These are phyloP conservation scores for Talaromyces thailandensis DNA, from an alignment of 495 filamentous ascomycete species.

Conservation along the genomic window DNA sequence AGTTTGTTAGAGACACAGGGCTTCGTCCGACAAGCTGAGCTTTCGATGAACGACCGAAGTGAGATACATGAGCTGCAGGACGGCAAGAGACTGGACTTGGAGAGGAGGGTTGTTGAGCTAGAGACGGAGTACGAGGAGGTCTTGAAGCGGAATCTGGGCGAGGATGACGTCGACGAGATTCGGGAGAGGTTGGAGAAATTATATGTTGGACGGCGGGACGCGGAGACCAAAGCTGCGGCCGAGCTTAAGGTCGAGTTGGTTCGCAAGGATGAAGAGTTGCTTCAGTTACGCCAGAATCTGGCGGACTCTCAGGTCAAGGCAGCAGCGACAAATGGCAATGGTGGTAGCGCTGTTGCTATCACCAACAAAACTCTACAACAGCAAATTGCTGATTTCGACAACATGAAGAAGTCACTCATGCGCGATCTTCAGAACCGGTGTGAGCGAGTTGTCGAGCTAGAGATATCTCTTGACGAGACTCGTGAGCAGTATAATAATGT, in stretches of 20 bases:
- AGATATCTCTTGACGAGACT: conserved; percentile 93
- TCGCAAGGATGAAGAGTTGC: conserved; percentile 67
- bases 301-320: conserved; percentile 65
- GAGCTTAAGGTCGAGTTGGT: conserved; percentile 65
- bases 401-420: conserved; percentile 99
- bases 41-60: conserved; percentile 60
- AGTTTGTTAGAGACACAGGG: conserved; percentile 82
- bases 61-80: conserved; percentile 53
- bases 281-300: conserved; percentile 60
- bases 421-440: conserved; percentile 96
- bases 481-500: conserved; percentile 99
- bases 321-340: conserved; percentile 46
- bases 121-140: conserved; percentile 76
- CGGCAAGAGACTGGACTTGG: conserved; percentile 61
- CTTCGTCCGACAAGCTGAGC: conserved; percentile 85
- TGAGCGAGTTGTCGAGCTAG: conserved; percentile 93
- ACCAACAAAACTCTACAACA: conserved; percentile 94
- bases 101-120: conserved; percentile 59
- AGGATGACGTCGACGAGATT: conserved; percentile 73
- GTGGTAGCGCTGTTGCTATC: conserved; percentile 31
- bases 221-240: conserved; percentile 56
- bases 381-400: conserved; percentile 95
- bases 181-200: conserved; percentile 68
- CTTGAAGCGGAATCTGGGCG: conserved; percentile 68
- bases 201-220: conserved; percentile 63